Evolutionary conservation across 345 rosid genomes (phyloP).

Genomic region (Citrus sp.): DNA sequence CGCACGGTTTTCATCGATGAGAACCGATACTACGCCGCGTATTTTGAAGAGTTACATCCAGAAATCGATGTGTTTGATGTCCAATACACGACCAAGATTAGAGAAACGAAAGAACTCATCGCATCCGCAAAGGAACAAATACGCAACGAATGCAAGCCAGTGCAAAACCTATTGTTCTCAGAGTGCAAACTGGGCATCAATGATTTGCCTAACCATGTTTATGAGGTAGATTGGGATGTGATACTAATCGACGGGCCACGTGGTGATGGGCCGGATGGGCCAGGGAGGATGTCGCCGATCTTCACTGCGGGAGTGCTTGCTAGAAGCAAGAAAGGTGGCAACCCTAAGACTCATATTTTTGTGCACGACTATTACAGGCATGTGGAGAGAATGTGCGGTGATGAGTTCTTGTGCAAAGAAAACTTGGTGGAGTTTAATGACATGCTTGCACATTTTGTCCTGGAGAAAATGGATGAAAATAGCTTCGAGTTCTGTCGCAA

Average conservation of each 20-base stretch:
- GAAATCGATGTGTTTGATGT: constrained; percentile 91
- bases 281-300: constrained; percentile 88
- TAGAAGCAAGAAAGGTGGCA: constrained; percentile 76
- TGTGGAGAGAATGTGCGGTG: constrained; percentile 69
- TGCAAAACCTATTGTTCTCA: constrained; percentile 84
- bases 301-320: constrained; percentile 94
- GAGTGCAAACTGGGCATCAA: constrained; percentile 83
- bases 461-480: constrained; percentile 72
- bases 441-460: constrained; percentile 79
- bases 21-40: constrained; percentile 91
- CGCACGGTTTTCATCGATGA: constrained; percentile 87
- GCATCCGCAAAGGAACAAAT: constrained; percentile 52
- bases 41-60: constrained; percentile 81
- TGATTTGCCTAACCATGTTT: constrained; percentile 90
- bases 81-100: constrained; percentile 80
- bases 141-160: constrained; percentile 79
- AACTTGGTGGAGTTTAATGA: constrained; percentile 65
- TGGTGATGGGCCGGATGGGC: constrained; percentile 63
- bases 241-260: constrained; percentile 94
- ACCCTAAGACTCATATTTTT: constrained; percentile 69
- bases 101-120: constrained; percentile 58
- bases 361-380: constrained; percentile 86
- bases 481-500: constrained; percentile 54
- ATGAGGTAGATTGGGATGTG: constrained; percentile 95
- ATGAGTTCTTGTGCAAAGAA: constrained; percentile 83